Evolutionary conservation across 1,284 basidiomycete species (phyloP).

Genomic region (Erythrobasidium hasegawianum): DNA sequence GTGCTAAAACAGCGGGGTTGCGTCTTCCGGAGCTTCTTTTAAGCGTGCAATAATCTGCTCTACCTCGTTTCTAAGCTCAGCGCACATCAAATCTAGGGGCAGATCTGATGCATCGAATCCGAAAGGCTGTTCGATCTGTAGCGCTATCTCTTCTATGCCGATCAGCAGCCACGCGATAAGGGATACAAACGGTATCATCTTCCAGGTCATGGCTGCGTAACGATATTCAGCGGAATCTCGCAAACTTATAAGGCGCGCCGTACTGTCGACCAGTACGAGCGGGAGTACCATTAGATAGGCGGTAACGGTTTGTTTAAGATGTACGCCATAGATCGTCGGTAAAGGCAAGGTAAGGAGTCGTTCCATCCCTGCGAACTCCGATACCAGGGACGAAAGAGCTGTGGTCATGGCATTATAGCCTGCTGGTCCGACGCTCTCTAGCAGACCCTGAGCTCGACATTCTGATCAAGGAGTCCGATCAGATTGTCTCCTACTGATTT

Average conservation of each 20-base stretch:
- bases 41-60: conserved; percentile 28
- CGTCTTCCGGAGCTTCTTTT: conserved; percentile 13
- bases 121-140: conserved; percentile 39
- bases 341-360: conserved; percentile 29
- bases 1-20: too few species aligned
- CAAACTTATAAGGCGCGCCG: too few species aligned
- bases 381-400: conserved; percentile 35
- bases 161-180: conserved; percentile 43
- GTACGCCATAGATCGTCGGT: conserved; percentile 38
- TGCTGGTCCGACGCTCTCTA: conserved; percentile 44
- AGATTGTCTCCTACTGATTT: background rate
- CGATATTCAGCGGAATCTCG: background rate
- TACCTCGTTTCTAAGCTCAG: conserved; percentile 44
- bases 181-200: conserved; percentile 39
- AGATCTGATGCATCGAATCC: conserved; percentile 42
- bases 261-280: conserved; percentile 41
- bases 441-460: conserved; percentile 38
- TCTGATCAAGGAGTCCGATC: background rate
- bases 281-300: conserved; percentile 42
- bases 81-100: conserved; percentile 44
- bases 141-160: conserved; percentile 42
- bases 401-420: conserved; percentile 42
- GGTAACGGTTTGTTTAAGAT: conserved; percentile 34
- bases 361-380: conserved; percentile 41
- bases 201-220: conserved; percentile 26